phyloP scores from a whole-genome alignment of 257 asterid species.

The Echium plantagineum region DNA sequence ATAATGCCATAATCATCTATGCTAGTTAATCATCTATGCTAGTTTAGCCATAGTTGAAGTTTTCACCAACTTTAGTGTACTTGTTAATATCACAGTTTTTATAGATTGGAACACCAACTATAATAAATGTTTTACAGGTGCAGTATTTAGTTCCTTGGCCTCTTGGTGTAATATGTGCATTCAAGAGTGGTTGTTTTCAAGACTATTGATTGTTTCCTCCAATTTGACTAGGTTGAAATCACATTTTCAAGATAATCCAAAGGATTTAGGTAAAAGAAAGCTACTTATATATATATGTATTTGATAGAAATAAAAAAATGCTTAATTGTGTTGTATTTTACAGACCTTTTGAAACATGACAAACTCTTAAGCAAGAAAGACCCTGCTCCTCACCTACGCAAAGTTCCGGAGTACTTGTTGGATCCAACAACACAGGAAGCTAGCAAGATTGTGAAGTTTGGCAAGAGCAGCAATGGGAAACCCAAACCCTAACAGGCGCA shows the following conservation, averaged over 20 bases:
- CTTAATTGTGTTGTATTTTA: conserved; percentile 10
- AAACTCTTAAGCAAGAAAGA: conserved; percentile 69
- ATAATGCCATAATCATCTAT: too few species aligned
- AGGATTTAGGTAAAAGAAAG: conserved; percentile 55
- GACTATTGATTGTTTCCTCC: conserved; percentile 1
- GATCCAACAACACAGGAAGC: conserved; percentile 95
- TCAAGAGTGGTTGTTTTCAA: neutral
- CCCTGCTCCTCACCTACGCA: conserved; percentile 69
- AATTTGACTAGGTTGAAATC: conserved; percentile 64
- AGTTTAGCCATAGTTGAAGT: too few species aligned
- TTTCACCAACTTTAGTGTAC: neutral
- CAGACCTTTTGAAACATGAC: conserved; percentile 90
- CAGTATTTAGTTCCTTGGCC: neutral
- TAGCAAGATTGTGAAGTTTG: conserved; percentile 82
- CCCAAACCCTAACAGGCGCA: conserved; percentile 30
- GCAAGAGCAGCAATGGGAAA: conserved; percentile 94
- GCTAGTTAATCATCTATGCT: too few species aligned
- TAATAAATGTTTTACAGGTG: neutral
- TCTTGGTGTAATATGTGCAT: neutral
- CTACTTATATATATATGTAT: neutral
- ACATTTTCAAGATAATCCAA: conserved; percentile 90
- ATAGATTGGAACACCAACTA: neutral
- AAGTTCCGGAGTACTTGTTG: conserved; percentile 79
- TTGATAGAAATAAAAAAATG: neutral
- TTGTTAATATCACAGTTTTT: neutral